Base-by-base conservation (phyloP, 2,329 filamentous ascomycete genomes). In the Paecilomyces niveus region DNA sequence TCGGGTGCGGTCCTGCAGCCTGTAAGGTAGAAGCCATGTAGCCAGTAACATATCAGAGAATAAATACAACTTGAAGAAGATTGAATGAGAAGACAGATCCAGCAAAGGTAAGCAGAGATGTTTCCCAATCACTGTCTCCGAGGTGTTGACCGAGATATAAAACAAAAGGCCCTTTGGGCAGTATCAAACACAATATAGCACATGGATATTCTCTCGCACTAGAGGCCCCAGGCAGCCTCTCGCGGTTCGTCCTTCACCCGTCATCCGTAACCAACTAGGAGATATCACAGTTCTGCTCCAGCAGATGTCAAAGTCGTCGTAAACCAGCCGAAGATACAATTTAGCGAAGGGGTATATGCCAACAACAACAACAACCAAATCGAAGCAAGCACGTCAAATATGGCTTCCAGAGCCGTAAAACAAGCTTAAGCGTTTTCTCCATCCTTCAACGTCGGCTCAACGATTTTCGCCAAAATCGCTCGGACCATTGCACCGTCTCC, bases 391-490 rank as follows among this genome's bases (percentile, higher is more conserved):
- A 45, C 5, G 39, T 10, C n/a, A 45, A 45, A 45, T 45, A 21
- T 45, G 39, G n/a, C 39, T 21, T 45, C 39, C 39, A 18, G 15
- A 45, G 39, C 15, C 39, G 39, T 18, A 18, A 45, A 45, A n/a
- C 15, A 18, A 39, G 35, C 39, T 45, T 45, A 45, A n/a, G n/a
- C 39, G 24, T 45, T 35, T 54, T 54, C 55, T 51, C 61, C 63
- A 33, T 72, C 68, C 29, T 66, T 66, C 54, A 76, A 60, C 1
- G 74, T 75, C 8, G 69, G 61, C 54, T 74, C 69, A 32, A 76
- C 81, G 76, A 92, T 85, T 74, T 82, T 87, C 66, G 89, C 85
- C 65, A 92, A 70, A 51, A 93, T 90, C 62, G 79, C 81, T 61
- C 86, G 80, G 13, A 91, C 81, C 21, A 83, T 82, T 39, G 72